These are phyloP conservation scores for Talaromyces sp. DNA, from an alignment of 2,329 filamentous ascomycete species.

Conservation along the genomic window DNA sequence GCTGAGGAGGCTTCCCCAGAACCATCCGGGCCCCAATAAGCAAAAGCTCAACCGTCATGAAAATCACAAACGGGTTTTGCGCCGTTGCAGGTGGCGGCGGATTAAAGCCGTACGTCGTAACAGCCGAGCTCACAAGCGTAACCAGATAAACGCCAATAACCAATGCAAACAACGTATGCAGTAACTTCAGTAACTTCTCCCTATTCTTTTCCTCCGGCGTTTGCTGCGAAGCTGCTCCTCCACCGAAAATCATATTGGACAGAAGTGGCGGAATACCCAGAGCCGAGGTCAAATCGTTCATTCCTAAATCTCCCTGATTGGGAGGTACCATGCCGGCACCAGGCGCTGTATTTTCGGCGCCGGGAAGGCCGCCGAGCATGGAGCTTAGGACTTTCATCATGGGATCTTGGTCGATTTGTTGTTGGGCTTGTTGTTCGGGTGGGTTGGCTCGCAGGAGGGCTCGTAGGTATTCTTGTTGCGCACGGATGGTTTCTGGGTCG, in stretches of 20 bases:
- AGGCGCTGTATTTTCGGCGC: constrained; percentile 20
- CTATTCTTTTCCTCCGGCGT: constrained; percentile 38
- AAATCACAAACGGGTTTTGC: constrained; percentile 47
- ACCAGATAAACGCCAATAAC: constrained; percentile 55
- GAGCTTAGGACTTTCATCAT: constrained; percentile 39
- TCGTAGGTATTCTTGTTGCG: constrained; percentile 25
- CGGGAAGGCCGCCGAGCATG: constrained; percentile 35
- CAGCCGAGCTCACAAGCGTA: constrained; percentile 37
- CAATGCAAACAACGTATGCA: constrained; percentile 61
- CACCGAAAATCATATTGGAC: constrained; percentile 39
- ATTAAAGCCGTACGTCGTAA: constrained; percentile 39
- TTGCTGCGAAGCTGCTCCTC: constrained; percentile 38
- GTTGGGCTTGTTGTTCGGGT: constrained; percentile 24
- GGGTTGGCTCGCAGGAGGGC: constrained; percentile 27
- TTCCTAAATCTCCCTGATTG: constrained; percentile 23
- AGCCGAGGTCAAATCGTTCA: constrained; percentile 40
- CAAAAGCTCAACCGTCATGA: constrained; percentile 48
- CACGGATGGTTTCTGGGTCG: constrained; percentile 34
- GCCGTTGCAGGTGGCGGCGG: constrained; percentile 47
- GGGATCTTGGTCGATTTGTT: constrained; percentile 32
- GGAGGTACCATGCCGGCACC: constrained; percentile 19
- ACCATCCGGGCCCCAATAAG: constrained; percentile 41
- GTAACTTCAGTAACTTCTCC: constrained; percentile 53
- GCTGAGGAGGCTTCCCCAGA: constrained; percentile 27
- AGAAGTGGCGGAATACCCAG: constrained; percentile 45